Evolutionary conservation across 768 basidiomycete genomes (phyloP).

Genomic region (Phlebiopsis flavidoalba): DNA sequence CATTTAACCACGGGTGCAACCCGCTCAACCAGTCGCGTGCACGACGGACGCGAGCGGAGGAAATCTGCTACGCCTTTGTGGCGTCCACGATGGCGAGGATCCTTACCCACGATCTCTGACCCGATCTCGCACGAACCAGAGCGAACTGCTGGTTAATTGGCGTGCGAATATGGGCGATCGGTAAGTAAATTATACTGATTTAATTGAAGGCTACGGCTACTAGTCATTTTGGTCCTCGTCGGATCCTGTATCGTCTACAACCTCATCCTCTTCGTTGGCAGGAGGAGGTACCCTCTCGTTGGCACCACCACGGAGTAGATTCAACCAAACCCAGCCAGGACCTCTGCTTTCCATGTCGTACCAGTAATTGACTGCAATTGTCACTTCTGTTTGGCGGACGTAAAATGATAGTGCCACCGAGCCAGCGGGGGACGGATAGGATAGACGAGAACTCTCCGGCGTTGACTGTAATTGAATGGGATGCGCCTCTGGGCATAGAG

Average conservation of each 20-base stretch:
- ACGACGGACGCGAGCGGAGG: no score
- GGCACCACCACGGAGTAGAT: slow-evolving; percentile 46
- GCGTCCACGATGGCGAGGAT: no score
- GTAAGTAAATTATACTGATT: no score
- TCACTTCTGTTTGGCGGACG: slow-evolving; percentile 63
- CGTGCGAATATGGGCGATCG: no score
- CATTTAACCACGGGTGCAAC: no score
- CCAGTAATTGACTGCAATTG: slow-evolving; percentile 85
- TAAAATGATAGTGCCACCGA: slow-evolving; percentile 98
- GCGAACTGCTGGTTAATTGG: no score
- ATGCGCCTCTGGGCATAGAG: slow-evolving; percentile 47
- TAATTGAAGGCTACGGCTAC: not conserved
- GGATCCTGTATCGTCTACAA: not conserved
- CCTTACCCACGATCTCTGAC: no score
- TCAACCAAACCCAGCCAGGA: slow-evolving; percentile 64
- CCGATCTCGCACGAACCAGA: no score
- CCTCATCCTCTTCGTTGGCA: slow-evolving; percentile 30
- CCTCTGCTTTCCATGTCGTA: slow-evolving; percentile 78
- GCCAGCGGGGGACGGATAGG: slow-evolving; percentile 85
- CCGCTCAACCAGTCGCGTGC: no score
- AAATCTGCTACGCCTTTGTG: no score
- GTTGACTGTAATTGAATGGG: slow-evolving; percentile 63
- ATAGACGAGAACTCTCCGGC: slow-evolving; percentile 81
- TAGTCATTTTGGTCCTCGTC: not conserved
- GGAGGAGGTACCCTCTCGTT: slow-evolving; percentile 26